A percentile compares a stretch with the other conserved stretches of the same genome.
These are phyloP conservation scores for Atalantia buxifolia DNA, from an alignment of 345 rosid species.

Conservation along the genomic window DNA sequence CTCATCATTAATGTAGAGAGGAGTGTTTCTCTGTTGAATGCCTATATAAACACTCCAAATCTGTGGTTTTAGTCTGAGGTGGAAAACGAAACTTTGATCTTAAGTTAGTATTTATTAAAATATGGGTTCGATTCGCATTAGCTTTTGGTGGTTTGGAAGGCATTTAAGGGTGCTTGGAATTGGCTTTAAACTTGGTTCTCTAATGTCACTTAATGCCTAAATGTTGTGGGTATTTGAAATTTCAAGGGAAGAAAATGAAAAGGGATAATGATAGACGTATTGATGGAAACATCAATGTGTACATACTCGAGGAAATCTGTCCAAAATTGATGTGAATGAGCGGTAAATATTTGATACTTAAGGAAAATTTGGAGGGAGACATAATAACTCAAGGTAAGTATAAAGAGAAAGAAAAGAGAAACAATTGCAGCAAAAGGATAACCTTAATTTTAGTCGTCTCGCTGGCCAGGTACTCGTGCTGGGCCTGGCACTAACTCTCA, in stretches of 20 bases:
- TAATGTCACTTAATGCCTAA: background rate
- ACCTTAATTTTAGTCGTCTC: background rate
- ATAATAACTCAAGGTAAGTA: background rate
- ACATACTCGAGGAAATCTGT: background rate
- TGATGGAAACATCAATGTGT: background rate
- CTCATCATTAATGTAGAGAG: slow-evolving; percentile 7
- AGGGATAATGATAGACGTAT: background rate
- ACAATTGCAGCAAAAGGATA: background rate
- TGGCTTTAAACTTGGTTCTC: background rate
- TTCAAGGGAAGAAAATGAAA: background rate
- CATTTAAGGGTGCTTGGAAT: background rate
- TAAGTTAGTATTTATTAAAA: background rate
- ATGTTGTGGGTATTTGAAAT: background rate
- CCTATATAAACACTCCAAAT: background rate
- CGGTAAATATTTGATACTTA: background rate
- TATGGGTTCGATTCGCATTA: background rate
- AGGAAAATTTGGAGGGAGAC: background rate
- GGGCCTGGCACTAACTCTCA: background rate
- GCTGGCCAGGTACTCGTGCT: background rate
- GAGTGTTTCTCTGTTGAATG: slow-evolving; percentile 6
- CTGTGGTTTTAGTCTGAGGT: background rate
- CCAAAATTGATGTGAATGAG: background rate
- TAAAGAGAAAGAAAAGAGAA: background rate
- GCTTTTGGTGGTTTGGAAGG: background rate
- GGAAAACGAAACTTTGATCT: background rate